Percentiles rank a stretch among this genome's conserved stretches.
Evolutionary conservation across 805 yeast genomes (phyloP).

Genomic region (Sporopachydermia quercuum): DNA sequence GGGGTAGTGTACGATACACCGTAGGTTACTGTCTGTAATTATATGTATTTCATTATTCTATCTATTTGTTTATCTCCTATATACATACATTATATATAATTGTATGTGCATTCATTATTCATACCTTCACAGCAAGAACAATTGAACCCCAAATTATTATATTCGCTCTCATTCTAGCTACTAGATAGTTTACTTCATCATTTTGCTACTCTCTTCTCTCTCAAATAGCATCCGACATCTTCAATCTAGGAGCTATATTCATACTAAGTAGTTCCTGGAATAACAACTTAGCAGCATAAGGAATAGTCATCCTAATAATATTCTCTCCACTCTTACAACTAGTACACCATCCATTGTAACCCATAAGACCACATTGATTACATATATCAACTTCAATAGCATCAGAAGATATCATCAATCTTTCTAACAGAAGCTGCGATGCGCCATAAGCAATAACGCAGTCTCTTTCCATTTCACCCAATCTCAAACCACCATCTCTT

Average conservation of each 20-base stretch:
- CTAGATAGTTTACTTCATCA: no score
- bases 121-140: no score
- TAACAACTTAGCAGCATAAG: slow-evolving; percentile 94
- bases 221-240: slow-evolving; percentile 55
- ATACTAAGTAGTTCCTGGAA: slow-evolving; percentile 97
- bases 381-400: slow-evolving; percentile 97
- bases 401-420: slow-evolving; percentile 93
- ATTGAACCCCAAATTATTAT: no score
- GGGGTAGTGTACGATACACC: no score
- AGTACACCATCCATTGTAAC: slow-evolving; percentile 96
- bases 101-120: no score
- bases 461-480: slow-evolving; percentile 99
- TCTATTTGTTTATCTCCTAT: no score
- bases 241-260: slow-evolving; percentile 96
- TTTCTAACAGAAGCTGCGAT: slow-evolving; percentile 80
- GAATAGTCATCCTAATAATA: slow-evolving; percentile 87
- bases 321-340: slow-evolving; percentile 80
- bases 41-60: no score
- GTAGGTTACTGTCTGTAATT: no score
- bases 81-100: no score
- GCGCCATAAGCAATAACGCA: slow-evolving; percentile 99
- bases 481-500: slow-evolving; percentile 95
- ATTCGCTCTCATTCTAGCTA: no score
- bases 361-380: slow-evolving; percentile 90
- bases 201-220: no score